These are phyloP conservation scores for Lipomyces lipofer DNA, from an alignment of 805 yeast genomes.

Conservation along the genomic window DNA sequence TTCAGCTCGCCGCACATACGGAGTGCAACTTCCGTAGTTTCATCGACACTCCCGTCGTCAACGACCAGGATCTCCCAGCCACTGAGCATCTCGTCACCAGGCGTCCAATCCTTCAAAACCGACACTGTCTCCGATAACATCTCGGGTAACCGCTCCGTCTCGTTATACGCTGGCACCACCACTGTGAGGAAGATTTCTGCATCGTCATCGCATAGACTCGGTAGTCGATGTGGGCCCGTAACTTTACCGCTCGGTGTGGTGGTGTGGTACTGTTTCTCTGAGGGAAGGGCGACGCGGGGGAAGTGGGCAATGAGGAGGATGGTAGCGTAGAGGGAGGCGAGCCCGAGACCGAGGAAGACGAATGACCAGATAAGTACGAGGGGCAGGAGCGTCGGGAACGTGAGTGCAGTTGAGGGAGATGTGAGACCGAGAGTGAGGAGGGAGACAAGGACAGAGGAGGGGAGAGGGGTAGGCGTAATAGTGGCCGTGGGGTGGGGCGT, in stretches of 20 bases:
- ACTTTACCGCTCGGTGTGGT: neutral
- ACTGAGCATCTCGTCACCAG: constrained; percentile 28
- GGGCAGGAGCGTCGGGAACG: too few relatives aligned
- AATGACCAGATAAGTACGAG: constrained; percentile 6
- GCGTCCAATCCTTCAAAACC: constrained; percentile 32
- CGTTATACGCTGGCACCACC: constrained; percentile 93
- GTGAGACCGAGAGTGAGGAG: too few relatives aligned
- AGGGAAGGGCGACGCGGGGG: constrained; percentile 22
- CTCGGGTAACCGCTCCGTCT: constrained; percentile 63
- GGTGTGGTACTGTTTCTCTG: constrained; percentile 19
- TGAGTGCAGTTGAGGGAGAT: too few relatives aligned
- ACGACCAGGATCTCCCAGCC: constrained; percentile 77
- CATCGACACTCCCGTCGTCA: constrained; percentile 89
- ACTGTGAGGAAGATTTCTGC: constrained; percentile 59
- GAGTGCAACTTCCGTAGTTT: constrained; percentile 72
- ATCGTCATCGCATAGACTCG: constrained; percentile 1
- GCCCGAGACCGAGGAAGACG: neutral
- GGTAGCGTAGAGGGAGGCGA: constrained; percentile 2
- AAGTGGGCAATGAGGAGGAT: constrained; percentile 21
- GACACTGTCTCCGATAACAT: constrained; percentile 67
- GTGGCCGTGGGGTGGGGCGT: too few relatives aligned
- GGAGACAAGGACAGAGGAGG: too few relatives aligned
- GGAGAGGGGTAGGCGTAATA: too few relatives aligned
- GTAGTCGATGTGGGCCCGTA: constrained; percentile 6
- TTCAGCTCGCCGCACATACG: constrained; percentile 49